phyloP scores from a whole-genome alignment of 2,329 filamentous ascomycete genomes.

The Fusarium subtropicale region DNA sequence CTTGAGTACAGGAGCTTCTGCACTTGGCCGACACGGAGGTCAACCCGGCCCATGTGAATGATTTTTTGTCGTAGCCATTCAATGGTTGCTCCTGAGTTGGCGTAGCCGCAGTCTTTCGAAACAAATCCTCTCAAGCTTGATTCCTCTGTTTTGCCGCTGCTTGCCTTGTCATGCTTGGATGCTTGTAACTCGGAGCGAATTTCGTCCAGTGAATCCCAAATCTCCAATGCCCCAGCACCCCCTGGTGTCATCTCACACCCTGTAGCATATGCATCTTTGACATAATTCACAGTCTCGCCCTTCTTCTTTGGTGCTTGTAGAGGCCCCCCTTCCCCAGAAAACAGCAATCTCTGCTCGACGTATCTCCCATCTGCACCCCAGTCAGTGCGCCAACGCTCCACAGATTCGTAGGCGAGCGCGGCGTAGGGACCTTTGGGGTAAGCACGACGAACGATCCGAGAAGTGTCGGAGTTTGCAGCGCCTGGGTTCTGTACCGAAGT shows the following conservation, averaged over 20 bases:
- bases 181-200: neutral
- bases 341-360: neutral
- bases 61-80: neutral
- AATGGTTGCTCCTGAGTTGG: neutral
- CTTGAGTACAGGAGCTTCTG: neutral
- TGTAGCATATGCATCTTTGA: slow-evolving; percentile 1
- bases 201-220: neutral
- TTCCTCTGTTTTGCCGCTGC: neutral
- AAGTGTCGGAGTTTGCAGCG: neutral
- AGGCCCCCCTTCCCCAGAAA: neutral
- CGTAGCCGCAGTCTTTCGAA: neutral
- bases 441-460: neutral
- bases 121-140: neutral
- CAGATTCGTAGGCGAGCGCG: slow-evolving; percentile 4
- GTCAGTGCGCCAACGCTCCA: slow-evolving; percentile 4
- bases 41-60: neutral
- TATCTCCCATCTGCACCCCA: slow-evolving; percentile 2
- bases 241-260: neutral
- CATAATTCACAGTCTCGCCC: slow-evolving; percentile 1
- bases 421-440: slow-evolving; percentile 4
- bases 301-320: neutral
- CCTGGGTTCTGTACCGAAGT: neutral
- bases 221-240: neutral
- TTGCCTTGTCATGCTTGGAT: neutral
- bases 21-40: neutral